Percentiles rank a stretch among this genome's conserved stretches.
Evolutionary conservation across 768 basidiomycete species (phyloP).

Genomic region (Kwoniella bestiolae): DNA sequence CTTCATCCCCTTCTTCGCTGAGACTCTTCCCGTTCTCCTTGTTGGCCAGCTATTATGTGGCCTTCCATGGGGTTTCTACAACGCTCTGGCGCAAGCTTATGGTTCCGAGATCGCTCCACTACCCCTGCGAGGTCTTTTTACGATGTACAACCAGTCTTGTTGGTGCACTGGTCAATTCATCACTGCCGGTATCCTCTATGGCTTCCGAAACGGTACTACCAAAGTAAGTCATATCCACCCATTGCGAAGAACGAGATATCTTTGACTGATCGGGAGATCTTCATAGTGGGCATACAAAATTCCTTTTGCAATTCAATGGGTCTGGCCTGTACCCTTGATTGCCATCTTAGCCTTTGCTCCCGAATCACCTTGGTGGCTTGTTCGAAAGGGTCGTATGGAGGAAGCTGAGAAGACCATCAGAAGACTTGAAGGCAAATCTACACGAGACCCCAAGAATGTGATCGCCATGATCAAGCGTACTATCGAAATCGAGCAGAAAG

Average conservation of each 20-base stretch:
- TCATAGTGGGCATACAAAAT: slow-evolving; percentile 26
- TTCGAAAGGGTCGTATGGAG: slow-evolving; percentile 42
- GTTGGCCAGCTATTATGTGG: slow-evolving; percentile 44
- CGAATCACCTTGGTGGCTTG: slow-evolving; percentile 54
- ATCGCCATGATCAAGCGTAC: slow-evolving; percentile 51
- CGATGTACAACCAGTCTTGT: slow-evolving; percentile 45
- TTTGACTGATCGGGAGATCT: slow-evolving; percentile 7
- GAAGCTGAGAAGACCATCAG: slow-evolving; percentile 35
- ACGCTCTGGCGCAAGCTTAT: slow-evolving; percentile 44
- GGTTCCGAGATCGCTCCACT: slow-evolving; percentile 49
- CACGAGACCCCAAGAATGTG: slow-evolving; percentile 20
- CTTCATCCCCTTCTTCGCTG: slow-evolving; percentile 1
- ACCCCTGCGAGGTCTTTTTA: slow-evolving; percentile 43
- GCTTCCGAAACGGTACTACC: slow-evolving; percentile 19
- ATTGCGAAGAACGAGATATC: slow-evolving; percentile 5
- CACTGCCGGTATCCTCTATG: slow-evolving; percentile 45
- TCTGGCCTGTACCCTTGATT: slow-evolving; percentile 46
- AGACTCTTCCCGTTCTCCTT: slow-evolving; percentile 10
- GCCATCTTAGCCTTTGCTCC: slow-evolving; percentile 46
- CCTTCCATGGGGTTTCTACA: slow-evolving; percentile 47
- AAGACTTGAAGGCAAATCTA: slow-evolving; percentile 27
- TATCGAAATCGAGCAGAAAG: slow-evolving; percentile 27
- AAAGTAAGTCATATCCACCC: slow-evolving; percentile 31
- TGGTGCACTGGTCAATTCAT: slow-evolving; percentile 54
- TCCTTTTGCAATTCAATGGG: slow-evolving; percentile 46